Evolutionary conservation across 2,329 filamentous ascomycete genomes (phyloP).

Genomic region (Diplodia sapinea): DNA sequence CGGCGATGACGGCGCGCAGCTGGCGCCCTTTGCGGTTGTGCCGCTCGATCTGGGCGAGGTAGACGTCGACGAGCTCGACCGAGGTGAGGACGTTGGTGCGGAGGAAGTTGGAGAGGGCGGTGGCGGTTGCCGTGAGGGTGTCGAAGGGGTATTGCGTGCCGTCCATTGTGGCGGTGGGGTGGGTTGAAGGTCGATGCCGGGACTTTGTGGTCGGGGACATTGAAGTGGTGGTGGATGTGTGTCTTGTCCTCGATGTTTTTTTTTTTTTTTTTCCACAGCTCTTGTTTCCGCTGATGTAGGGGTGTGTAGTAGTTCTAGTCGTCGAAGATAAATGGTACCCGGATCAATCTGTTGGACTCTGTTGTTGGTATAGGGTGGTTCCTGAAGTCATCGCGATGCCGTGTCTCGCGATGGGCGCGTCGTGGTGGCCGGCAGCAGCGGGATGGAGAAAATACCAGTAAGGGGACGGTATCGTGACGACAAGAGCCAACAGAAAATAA

Average conservation of each 20-base stretch:
- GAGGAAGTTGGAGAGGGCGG: conserved; percentile 42
- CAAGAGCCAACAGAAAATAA: neutral
- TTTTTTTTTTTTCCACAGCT: neutral
- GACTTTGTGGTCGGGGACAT: neutral
- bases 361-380: conserved; percentile 4
- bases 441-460: neutral
- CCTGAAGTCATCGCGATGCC: conserved; percentile 19
- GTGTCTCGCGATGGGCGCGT: conserved; percentile 1
- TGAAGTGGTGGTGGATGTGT: neutral
- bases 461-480: neutral
- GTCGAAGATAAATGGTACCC: neutral
- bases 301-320: too few relatives aligned
- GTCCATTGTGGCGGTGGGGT: conserved; percentile 13
- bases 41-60: conserved; percentile 44
- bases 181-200: too few relatives aligned
- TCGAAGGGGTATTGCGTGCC: conserved; percentile 36
- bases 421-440: neutral
- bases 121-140: conserved; percentile 42
- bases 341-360: conserved; percentile 19
- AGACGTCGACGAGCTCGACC: conserved; percentile 45
- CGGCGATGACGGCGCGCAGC: conserved; percentile 47
- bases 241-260: neutral
- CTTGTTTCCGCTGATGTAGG: neutral
- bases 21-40: conserved; percentile 46
- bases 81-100: conserved; percentile 41